These are phyloP conservation scores for Alternaria metachromatica DNA, from an alignment of 2,329 filamentous ascomycete genomes.

Conservation along the genomic window DNA sequence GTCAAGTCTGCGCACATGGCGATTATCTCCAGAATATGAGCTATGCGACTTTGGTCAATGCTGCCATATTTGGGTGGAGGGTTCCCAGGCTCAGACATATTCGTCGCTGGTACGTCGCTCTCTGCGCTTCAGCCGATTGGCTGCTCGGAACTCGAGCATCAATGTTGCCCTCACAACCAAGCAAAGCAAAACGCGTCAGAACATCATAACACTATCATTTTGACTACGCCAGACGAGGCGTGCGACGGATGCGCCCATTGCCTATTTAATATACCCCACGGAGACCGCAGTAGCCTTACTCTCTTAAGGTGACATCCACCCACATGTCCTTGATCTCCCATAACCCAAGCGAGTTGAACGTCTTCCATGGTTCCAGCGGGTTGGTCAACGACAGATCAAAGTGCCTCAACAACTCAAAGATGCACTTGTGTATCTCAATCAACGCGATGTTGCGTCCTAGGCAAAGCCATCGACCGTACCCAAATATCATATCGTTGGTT, in stretches of 20 bases:
- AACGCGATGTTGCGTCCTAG: slow-evolving; percentile 43
- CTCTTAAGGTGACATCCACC: slow-evolving; percentile 37
- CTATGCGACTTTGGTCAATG: not conserved
- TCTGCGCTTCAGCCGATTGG: slow-evolving; percentile 5
- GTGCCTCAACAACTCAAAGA: slow-evolving; percentile 50
- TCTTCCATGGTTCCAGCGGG: slow-evolving; percentile 39
- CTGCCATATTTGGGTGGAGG: not conserved
- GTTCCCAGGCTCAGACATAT: not conserved
- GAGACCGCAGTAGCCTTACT: slow-evolving; percentile 4
- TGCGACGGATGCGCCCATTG: not conserved
- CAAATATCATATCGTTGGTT: slow-evolving; percentile 47
- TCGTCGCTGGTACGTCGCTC: not conserved
- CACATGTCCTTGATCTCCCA: slow-evolving; percentile 43
- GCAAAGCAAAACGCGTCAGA: not conserved
- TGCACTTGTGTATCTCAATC: slow-evolving; percentile 50
- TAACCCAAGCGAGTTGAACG: slow-evolving; percentile 35
- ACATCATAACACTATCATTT: not conserved
- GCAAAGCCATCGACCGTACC: slow-evolving; percentile 46
- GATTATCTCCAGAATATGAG: not conserved
- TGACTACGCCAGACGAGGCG: not conserved
- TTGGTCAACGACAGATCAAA: slow-evolving; percentile 44
- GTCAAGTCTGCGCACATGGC: not conserved
- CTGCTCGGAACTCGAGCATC: not conserved
- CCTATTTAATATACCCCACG: too few relatives aligned
- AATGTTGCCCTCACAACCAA: not conserved